Conservation (phyloP, 2,329 filamentous ascomycete species). For the Ophiostoma himal-ulmi region DNA sequence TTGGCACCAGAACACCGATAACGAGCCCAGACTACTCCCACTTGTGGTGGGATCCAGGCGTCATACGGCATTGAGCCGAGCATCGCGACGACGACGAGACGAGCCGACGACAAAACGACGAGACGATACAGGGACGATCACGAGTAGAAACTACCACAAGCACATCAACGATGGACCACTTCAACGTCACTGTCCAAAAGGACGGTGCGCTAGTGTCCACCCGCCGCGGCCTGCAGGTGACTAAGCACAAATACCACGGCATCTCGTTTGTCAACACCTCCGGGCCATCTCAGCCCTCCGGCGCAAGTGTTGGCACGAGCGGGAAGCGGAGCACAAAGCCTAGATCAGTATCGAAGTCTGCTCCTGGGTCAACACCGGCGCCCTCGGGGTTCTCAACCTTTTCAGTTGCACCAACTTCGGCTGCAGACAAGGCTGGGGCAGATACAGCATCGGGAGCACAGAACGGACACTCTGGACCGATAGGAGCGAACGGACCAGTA, state of each 20-base stretch:
- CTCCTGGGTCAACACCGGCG: neutral
- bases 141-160: neutral
- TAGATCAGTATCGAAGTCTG: neutral
- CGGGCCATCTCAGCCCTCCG: constrained; percentile 24
- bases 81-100: neutral
- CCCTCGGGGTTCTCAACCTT: constrained; percentile 1
- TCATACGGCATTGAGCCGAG: neutral
- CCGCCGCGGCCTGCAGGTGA: constrained; percentile 37
- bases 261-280: constrained; percentile 37
- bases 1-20: constrained; percentile 16
- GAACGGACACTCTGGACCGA: neutral
- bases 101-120: neutral
- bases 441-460: neutral
- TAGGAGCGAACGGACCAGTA: neutral
- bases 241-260: constrained; percentile 38
- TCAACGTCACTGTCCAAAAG: constrained; percentile 36
- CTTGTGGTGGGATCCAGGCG: neutral
- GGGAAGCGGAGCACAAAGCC: neutral
- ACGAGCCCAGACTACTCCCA: constrained; percentile 8
- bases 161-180: constrained; percentile 35
- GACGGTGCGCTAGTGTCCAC: constrained; percentile 37
- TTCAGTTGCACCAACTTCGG: neutral
- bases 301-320: constrained; percentile 16
- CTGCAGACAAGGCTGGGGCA: neutral
- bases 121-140: neutral